Conservation (phyloP, 1,139 yeast species). For the Hyphopichia khmerensis region DNA sequence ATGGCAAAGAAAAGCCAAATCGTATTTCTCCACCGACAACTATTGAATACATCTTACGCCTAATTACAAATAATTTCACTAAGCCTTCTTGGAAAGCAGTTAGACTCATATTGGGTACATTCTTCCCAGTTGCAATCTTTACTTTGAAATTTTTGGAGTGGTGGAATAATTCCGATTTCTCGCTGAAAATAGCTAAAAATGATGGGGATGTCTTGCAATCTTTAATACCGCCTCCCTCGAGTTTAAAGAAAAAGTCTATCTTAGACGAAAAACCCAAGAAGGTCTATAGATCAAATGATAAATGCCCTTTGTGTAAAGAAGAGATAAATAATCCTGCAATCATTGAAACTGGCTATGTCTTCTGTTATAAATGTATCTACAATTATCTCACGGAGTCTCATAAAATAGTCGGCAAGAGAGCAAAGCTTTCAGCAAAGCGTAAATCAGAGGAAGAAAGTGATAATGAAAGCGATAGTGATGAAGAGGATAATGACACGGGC, state of each 20-base stretch:
- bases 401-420: conserved; percentile 27
- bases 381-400: conserved; percentile 55
- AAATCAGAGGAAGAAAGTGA: conserved; percentile 15
- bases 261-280: conserved; percentile 12
- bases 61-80: conserved; percentile 29
- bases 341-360: conserved; percentile 88
- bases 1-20: conserved; percentile 17
- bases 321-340: conserved; percentile 76
- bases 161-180: conserved; percentile 87
- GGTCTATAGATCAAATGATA: conserved; percentile 29
- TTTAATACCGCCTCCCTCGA: conserved; percentile 55
- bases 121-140: conserved; percentile 85
- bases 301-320: conserved; percentile 74
- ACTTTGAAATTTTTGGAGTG: conserved; percentile 85
- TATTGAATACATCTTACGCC: conserved; percentile 40
- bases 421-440: conserved; percentile 7
- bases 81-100: conserved; percentile 41
- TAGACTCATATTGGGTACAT: conserved; percentile 45
- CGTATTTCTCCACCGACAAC: conserved; percentile 52
- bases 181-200: conserved; percentile 56
- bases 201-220: conserved; percentile 49
- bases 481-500: conserved; percentile 11
- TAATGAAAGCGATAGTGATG: conserved; percentile 16
- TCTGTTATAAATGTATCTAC: conserved; percentile 85
- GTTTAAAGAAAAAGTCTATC: conserved; percentile 16